These are phyloP conservation scores for Abelmoschus esculentus DNA, from an alignment of 345 rosid species.

Conservation along the genomic window DNA sequence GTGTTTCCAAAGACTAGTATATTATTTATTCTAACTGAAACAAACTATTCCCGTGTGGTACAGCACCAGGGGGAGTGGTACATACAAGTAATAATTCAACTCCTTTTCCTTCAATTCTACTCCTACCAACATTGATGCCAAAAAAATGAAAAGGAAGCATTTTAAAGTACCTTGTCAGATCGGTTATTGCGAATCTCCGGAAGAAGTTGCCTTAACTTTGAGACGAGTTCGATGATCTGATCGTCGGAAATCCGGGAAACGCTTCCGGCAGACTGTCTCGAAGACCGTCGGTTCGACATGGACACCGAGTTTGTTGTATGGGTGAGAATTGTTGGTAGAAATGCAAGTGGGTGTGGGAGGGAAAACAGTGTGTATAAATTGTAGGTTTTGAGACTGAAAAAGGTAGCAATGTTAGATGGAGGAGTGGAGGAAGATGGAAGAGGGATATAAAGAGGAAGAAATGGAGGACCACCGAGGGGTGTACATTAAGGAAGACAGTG, in stretches of 20 bases:
- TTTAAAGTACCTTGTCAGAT: conserved; percentile 55
- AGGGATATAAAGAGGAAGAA: conserved; percentile 47
- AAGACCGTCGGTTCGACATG: conserved; percentile 77
- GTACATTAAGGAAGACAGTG: conserved; percentile 44
- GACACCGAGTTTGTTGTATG: no score
- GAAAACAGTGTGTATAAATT: not conserved
- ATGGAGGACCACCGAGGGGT: conserved; percentile 47
- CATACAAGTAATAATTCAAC: not conserved
- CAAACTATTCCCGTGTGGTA: conserved; percentile 6
- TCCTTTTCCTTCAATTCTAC: not conserved
- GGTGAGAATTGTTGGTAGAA: not conserved
- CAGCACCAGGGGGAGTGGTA: not conserved
- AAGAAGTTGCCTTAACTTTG: conserved; percentile 74
- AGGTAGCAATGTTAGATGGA: conserved; percentile 8
- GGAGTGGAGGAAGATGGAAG: conserved; percentile 39
- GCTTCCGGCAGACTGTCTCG: conserved; percentile 50
- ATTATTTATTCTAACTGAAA: not conserved
- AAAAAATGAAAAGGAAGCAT: not conserved
- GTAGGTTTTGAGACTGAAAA: not conserved
- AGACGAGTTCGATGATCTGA: conserved; percentile 80
- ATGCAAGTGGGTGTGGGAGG: not conserved
- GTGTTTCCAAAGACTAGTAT: not conserved
- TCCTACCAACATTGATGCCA: not conserved
- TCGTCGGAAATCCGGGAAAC: conserved; percentile 77
- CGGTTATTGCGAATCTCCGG: conserved; percentile 83